Evolutionary conservation across 2,329 filamentous ascomycete species (phyloP).

Genomic region (Didymella sp.): DNA sequence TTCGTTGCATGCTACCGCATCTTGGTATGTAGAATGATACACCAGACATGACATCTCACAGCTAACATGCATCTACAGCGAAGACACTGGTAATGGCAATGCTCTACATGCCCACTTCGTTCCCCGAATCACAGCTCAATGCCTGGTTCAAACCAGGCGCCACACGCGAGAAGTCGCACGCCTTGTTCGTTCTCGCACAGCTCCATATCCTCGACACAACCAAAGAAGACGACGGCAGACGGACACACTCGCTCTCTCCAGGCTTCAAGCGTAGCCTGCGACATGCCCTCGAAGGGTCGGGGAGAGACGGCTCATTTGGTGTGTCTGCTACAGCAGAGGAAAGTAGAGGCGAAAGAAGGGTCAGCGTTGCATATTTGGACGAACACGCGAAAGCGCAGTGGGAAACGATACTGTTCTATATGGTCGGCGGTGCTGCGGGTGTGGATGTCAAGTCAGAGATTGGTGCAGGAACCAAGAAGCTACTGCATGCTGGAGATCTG

Average conservation of each 20-base stretch:
- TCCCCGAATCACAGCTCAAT: slow-evolving; percentile 82
- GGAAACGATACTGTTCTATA: slow-evolving; percentile 95
- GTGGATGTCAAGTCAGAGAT: slow-evolving; percentile 53
- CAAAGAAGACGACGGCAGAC: slow-evolving; percentile 64
- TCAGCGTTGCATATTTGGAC: slow-evolving; percentile 78
- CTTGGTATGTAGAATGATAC: slow-evolving; percentile 70
- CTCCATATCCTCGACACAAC: slow-evolving; percentile 80
- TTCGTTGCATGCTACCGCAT: slow-evolving; percentile 94
- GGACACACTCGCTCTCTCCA: slow-evolving; percentile 77
- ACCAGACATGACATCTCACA: too few species aligned
- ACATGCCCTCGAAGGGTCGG: slow-evolving; percentile 85
- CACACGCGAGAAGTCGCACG: slow-evolving; percentile 80
- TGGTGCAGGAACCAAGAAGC: slow-evolving; percentile 74
- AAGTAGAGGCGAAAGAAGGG: slow-evolving; percentile 67
- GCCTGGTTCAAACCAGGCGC: slow-evolving; percentile 79
- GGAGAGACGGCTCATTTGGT: slow-evolving; percentile 86
- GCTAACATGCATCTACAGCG: slow-evolving; percentile 59
- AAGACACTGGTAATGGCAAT: slow-evolving; percentile 97
- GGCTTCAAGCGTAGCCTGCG: slow-evolving; percentile 86
- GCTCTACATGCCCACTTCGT: slow-evolving; percentile 84
- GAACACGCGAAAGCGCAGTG: slow-evolving; percentile 86
- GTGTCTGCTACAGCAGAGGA: slow-evolving; percentile 73
- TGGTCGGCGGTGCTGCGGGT: slow-evolving; percentile 76
- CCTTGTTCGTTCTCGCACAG: slow-evolving; percentile 78
- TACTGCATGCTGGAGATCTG: slow-evolving; percentile 80